Base-by-base conservation (phyloP, 148 eudicot species). In the Hydrangea macrophylla region DNA sequence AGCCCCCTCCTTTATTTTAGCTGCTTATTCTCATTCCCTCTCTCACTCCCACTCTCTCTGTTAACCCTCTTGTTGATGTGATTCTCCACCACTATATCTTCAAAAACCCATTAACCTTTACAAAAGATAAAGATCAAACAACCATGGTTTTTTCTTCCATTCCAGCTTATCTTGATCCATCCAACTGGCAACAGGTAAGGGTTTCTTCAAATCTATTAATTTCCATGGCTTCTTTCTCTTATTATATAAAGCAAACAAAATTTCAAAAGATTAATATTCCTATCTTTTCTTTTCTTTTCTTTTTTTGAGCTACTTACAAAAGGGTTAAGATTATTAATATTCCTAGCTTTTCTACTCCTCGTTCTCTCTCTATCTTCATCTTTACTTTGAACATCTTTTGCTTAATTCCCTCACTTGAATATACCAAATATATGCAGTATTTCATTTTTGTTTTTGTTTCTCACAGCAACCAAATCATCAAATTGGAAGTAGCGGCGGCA, bases 141-240 rank as follows among this genome's bases (percentile, higher is more conserved):
- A 51, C 75, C 73, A 85, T 85, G 89, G 84, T 74, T 77, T 85
- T 82, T 76, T 73, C 89, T 40, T 85, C 89, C 61, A 70, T 82
- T 70, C 86, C 84, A 58, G 75, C 82, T 70, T 85, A 85, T 82
- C 84, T 82, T 75, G 84, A 82, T 82, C 81, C 86, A 32, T 51
- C 79, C 84, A 80, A 82, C 63, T 85, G 89, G 89, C 86, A 82
- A 64, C 88, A 81, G 70, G 76, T 74, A 33, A 56, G 58, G 53
- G 23, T 73, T 75, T 69, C 64, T 62, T 71, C 78, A 45, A 48
- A n/a, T n/a, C n/a, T n/a, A n/a, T 24, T 26, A 55, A 31, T 32
- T 81, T 63, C 32, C 62, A 66, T 77, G 70, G 55, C 64, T 82
- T 71, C 69, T 76, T 73, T 75, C 40, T 54, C 39, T 53, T 28